These are phyloP conservation scores for Grosmannia huntii DNA, from an alignment of 2,329 filamentous ascomycete genomes.

Conservation along the genomic window DNA sequence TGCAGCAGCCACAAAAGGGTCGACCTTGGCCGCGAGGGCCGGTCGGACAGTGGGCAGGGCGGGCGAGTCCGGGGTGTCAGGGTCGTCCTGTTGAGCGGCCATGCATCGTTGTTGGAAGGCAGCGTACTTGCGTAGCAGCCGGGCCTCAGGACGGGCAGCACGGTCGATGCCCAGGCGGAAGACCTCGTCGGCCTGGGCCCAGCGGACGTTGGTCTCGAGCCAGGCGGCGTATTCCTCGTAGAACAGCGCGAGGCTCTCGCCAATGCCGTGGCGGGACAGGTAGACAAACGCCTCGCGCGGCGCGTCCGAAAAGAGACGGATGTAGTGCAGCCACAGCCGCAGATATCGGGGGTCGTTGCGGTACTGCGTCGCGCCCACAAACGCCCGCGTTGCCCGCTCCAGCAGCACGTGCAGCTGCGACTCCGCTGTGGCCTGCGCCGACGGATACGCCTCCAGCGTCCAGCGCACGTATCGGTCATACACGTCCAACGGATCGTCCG, in stretches of 20 bases:
- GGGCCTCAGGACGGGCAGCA: slow-evolving; percentile 69
- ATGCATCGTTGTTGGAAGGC: slow-evolving; percentile 71
- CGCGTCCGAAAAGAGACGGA: slow-evolving; percentile 83
- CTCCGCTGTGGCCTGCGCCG: slow-evolving; percentile 78
- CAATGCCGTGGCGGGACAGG: slow-evolving; percentile 75
- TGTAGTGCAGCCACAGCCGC: slow-evolving; percentile 88
- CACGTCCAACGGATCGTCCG: slow-evolving; percentile 87
- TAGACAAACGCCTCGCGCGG: slow-evolving; percentile 89
- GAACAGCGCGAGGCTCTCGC: slow-evolving; percentile 76
- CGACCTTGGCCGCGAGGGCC: slow-evolving; percentile 71
- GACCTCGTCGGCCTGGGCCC: slow-evolving; percentile 87
- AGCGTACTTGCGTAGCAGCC: slow-evolving; percentile 76
- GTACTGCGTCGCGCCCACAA: slow-evolving; percentile 76
- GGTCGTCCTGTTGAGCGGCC: slow-evolving; percentile 46
- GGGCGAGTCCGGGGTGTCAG: slow-evolving; percentile 58
- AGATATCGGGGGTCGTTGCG: slow-evolving; percentile 92
- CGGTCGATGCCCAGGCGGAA: slow-evolving; percentile 82
- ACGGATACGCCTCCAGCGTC: slow-evolving; percentile 91
- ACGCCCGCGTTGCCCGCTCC: slow-evolving; percentile 84
- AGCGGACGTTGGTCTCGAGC: slow-evolving; percentile 73
- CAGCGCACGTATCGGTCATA: slow-evolving; percentile 96
- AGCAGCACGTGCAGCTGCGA: slow-evolving; percentile 83
- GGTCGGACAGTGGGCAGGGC: slow-evolving; percentile 74
- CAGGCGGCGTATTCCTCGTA: slow-evolving; percentile 96
- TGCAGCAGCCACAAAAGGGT: slow-evolving; percentile 57